phyloP scores from a whole-genome alignment of 1,284 basidiomycete species.

The Cutaneotrichosporon cyanovorans region DNA sequence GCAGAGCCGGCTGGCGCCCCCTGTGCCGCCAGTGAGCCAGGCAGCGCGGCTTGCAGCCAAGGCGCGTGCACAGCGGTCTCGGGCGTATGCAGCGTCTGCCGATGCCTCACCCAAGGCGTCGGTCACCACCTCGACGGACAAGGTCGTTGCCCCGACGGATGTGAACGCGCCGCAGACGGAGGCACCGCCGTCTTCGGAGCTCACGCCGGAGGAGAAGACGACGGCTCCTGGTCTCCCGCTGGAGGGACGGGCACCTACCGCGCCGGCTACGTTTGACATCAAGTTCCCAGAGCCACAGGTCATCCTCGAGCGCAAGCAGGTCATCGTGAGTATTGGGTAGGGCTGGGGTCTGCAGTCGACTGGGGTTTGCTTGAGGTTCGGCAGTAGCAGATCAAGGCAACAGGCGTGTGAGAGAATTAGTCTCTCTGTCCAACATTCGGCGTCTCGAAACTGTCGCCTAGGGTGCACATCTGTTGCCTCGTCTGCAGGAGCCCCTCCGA shows the following conservation, averaged over 20 bases:
- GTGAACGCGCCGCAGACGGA: background rate
- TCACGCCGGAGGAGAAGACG: constrained; percentile 22
- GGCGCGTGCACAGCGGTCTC: constrained; percentile 3
- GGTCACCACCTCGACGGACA: constrained; percentile 13
- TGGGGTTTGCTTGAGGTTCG: no score
- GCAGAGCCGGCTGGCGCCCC: constrained; percentile 28
- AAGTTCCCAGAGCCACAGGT: constrained; percentile 17
- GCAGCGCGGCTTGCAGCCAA: constrained; percentile 5
- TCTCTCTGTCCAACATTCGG: no score
- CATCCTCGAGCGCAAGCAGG: constrained; percentile 20
- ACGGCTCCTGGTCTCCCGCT: constrained; percentile 37
- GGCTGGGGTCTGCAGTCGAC: no score
- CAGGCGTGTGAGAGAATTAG: no score
- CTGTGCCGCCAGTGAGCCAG: constrained; percentile 24
- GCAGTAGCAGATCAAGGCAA: no score
- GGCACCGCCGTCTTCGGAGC: constrained; percentile 5
- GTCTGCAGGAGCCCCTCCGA: no score
- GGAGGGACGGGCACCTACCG: background rate
- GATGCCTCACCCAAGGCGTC: constrained; percentile 17
- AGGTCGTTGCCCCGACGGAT: constrained; percentile 7
- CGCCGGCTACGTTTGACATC: constrained; percentile 3
- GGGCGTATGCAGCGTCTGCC: constrained; percentile 19
- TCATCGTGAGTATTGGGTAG: constrained; percentile 42
- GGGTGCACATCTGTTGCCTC: no score
- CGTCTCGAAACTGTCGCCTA: no score